Conservation (phyloP, 352 stramenopile species). For the Phytophthora hybrid region DNA sequence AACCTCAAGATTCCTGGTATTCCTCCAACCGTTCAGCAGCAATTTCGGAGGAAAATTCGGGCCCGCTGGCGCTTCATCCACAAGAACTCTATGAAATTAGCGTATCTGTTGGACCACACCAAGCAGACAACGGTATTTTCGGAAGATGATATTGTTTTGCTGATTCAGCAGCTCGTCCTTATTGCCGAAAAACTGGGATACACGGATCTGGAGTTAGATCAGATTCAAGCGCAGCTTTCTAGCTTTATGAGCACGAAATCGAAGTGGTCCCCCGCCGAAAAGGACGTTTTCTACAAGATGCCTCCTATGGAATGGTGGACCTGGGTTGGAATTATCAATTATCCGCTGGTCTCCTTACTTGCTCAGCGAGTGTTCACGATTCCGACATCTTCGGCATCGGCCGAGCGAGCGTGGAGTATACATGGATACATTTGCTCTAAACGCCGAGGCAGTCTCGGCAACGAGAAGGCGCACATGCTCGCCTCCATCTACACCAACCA, state of each 20-base stretch:
- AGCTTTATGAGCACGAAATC: neutral
- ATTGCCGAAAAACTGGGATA: too few species aligned
- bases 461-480: slow-evolving; percentile 1
- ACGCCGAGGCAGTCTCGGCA: neutral
- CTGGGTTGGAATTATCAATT: neutral
- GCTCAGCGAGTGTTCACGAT: slow-evolving; percentile 3
- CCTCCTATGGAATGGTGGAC: slow-evolving; percentile 5
- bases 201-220: too few species aligned
- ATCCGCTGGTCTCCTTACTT: neutral
- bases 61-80: too few species aligned
- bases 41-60: too few species aligned
- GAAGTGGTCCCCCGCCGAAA: neutral
- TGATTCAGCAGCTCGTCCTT: too few species aligned
- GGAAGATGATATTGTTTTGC: too few species aligned
- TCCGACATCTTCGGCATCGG: slow-evolving; percentile 4
- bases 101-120: too few species aligned
- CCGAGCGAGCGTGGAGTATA: slow-evolving; percentile 7
- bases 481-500: neutral
- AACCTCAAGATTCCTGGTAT: too few species aligned
- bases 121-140: too few species aligned
- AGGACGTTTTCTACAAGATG: neutral
- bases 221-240: too few species aligned
- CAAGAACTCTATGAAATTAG: too few species aligned
- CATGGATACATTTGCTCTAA: neutral
- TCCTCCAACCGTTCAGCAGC: too few species aligned